Percentiles rank a stretch among this genome's conserved stretches.
phyloP scores from a whole-genome alignment of 164 flowering plant species.

The Vitis amurensis region DNA sequence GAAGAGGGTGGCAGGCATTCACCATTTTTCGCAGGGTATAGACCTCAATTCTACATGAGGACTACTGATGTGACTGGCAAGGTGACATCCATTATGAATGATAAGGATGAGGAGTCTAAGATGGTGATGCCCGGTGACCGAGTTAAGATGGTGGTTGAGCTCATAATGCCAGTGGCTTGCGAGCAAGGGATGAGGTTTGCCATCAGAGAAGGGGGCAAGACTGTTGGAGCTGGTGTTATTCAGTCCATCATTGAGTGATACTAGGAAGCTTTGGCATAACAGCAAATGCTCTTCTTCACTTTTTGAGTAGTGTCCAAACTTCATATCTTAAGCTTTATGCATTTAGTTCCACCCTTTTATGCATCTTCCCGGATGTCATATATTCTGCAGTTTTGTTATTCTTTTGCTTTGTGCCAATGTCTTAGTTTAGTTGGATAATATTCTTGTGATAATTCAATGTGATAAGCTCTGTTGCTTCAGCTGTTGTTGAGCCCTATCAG shows the following conservation, averaged over 20 bases:
- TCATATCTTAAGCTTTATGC: slow-evolving; percentile 8
- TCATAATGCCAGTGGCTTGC: slow-evolving; percentile 60
- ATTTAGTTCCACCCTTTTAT: slow-evolving; percentile 16
- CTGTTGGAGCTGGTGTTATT: slow-evolving; percentile 74
- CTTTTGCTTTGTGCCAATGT: slow-evolving; percentile 14
- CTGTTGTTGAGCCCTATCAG: background rate
- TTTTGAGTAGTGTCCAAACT: slow-evolving; percentile 14
- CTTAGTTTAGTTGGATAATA: slow-evolving; percentile 21
- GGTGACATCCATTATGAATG: slow-evolving; percentile 52
- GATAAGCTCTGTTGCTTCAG: background rate
- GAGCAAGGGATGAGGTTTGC: slow-evolving; percentile 76
- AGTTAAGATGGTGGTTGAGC: slow-evolving; percentile 67
- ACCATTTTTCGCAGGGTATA: slow-evolving; percentile 57
- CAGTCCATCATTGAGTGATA: slow-evolving; percentile 53
- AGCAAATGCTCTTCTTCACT: background rate
- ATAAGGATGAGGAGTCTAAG: slow-evolving; percentile 74
- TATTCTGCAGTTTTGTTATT: slow-evolving; percentile 22
- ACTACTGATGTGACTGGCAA: slow-evolving; percentile 71
- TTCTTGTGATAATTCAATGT: slow-evolving; percentile 15
- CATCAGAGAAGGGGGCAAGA: slow-evolving; percentile 74
- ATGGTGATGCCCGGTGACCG: slow-evolving; percentile 85
- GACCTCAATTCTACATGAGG: slow-evolving; percentile 77
- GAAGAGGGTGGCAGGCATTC: slow-evolving; percentile 77
- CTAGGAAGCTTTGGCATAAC: background rate
- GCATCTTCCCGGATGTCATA: slow-evolving; percentile 16